phyloP scores from a whole-genome alignment of 495 filamentous ascomycete genomes.

The Penicillium arizonense region DNA sequence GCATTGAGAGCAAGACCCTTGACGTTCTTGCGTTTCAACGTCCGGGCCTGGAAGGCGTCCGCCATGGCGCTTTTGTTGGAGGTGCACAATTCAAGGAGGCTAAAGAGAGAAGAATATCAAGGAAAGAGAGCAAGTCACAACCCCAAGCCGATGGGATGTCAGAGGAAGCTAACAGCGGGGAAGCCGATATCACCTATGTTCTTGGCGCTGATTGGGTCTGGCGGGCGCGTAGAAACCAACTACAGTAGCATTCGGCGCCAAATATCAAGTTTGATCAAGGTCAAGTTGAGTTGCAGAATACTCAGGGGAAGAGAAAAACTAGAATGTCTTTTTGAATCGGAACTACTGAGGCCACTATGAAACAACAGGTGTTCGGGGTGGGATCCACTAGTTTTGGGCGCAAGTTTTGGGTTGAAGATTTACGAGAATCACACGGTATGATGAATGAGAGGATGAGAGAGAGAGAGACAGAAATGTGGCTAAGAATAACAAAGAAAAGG shows the following conservation, averaged over 20 bases:
- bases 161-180: constrained; percentile 30
- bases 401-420: constrained; percentile 1
- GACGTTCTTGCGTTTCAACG: constrained; percentile 96
- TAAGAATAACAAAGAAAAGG: too few species aligned
- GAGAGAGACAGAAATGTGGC: too few species aligned
- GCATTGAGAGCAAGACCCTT: constrained; percentile 87
- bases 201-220: constrained; percentile 34
- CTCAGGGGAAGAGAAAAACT: not conserved
- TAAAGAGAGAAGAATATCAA: constrained; percentile 1
- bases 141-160: constrained; percentile 16
- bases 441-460: too few species aligned
- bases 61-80: constrained; percentile 56
- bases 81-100: constrained; percentile 2
- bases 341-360: constrained; percentile 12
- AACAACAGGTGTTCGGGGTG: constrained; percentile 22
- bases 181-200: constrained; percentile 33
- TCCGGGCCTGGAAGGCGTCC: constrained; percentile 81
- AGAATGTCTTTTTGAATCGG: not conserved
- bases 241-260: constrained; percentile 21
- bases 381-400: constrained; percentile 23
- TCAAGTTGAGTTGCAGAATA: too few species aligned
- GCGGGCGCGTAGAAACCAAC: constrained; percentile 30
- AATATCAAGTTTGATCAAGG: not conserved
- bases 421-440: not conserved
- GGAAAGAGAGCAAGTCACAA: constrained; percentile 4